These are phyloP conservation scores for Globisporangium nodosum DNA, from an alignment of 352 stramenopile species.

Conservation along the genomic window DNA sequence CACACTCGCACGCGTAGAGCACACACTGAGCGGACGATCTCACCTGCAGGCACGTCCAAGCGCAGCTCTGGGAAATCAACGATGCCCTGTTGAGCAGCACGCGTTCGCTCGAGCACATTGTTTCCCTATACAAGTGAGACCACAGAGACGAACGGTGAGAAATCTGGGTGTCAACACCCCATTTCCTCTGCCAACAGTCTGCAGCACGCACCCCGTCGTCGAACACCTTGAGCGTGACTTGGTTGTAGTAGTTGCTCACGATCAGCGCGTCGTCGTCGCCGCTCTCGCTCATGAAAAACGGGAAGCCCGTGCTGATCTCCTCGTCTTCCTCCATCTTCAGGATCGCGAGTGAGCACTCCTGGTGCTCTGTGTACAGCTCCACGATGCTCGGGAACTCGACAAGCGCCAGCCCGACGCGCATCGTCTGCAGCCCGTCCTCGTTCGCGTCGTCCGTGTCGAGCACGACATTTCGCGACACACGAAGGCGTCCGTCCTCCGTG, in stretches of 20 bases:
- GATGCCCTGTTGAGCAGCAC: constrained; percentile 37
- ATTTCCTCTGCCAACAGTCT: background rate
- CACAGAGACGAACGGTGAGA: background rate
- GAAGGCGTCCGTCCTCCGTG: constrained; percentile 37
- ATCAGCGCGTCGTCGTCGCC: constrained; percentile 66
- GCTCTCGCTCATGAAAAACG: constrained; percentile 65
- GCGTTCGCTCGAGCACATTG: constrained; percentile 52
- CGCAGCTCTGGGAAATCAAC: constrained; percentile 54
- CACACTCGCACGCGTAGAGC: background rate
- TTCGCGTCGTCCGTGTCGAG: constrained; percentile 64
- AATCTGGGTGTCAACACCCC: background rate
- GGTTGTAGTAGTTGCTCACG: constrained; percentile 56
- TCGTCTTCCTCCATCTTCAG: constrained; percentile 81
- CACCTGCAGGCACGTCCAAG: constrained; percentile 61
- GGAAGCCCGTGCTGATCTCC: constrained; percentile 42
- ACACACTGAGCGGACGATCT: background rate
- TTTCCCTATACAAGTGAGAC: constrained; percentile 28
- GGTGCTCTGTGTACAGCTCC: constrained; percentile 60
- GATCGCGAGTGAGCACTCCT: constrained; percentile 57
- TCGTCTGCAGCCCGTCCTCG: constrained; percentile 50
- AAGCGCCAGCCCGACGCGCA: constrained; percentile 55
- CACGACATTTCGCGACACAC: constrained; percentile 53
- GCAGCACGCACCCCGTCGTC: constrained; percentile 38
- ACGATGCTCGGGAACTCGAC: constrained; percentile 74
- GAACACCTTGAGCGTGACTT: constrained; percentile 47